phyloP scores from a whole-genome alignment of 768 basidiomycete species.

The Phylloporus rhodoxanthus region DNA sequence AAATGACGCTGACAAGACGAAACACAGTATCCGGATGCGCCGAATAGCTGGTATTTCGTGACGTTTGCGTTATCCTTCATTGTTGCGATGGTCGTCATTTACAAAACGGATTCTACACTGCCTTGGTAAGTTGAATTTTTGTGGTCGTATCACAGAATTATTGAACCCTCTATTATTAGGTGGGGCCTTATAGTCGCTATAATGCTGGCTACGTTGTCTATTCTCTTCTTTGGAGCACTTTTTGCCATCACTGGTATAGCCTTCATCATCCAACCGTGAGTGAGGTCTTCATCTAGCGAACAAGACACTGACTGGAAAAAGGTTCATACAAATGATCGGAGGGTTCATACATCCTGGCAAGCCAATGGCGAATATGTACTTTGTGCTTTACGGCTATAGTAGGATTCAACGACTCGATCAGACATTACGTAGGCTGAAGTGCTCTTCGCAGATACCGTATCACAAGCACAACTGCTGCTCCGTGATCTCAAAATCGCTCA shows the following conservation, averaged over 20 bases:
- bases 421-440: slow-evolving; percentile 38
- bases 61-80: slow-evolving; percentile 30
- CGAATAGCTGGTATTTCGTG: slow-evolving; percentile 31
- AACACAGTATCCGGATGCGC: slow-evolving; percentile 32
- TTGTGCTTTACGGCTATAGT: slow-evolving; percentile 45
- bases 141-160: neutral
- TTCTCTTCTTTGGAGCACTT: slow-evolving; percentile 51
- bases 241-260: slow-evolving; percentile 43
- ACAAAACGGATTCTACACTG: slow-evolving; percentile 47
- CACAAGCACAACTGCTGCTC: slow-evolving; percentile 46
- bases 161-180: slow-evolving; percentile 1
- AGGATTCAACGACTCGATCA: slow-evolving; percentile 7
- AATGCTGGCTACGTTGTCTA: slow-evolving; percentile 44
- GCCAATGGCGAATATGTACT: slow-evolving; percentile 42
- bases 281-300: neutral
- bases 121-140: slow-evolving; percentile 37
- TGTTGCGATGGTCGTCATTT: slow-evolving; percentile 51
- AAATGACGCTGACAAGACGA: neutral
- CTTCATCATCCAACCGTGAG: slow-evolving; percentile 24
- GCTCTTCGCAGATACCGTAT: slow-evolving; percentile 41
- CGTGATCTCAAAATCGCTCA: slow-evolving; percentile 48
- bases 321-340: slow-evolving; percentile 35
- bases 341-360: slow-evolving; percentile 34
- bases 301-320: slow-evolving; percentile 1
- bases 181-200: slow-evolving; percentile 50